phyloP scores from a whole-genome alignment of 2,329 filamentous ascomycete genomes.

The Colletotrichum falcatum region DNA sequence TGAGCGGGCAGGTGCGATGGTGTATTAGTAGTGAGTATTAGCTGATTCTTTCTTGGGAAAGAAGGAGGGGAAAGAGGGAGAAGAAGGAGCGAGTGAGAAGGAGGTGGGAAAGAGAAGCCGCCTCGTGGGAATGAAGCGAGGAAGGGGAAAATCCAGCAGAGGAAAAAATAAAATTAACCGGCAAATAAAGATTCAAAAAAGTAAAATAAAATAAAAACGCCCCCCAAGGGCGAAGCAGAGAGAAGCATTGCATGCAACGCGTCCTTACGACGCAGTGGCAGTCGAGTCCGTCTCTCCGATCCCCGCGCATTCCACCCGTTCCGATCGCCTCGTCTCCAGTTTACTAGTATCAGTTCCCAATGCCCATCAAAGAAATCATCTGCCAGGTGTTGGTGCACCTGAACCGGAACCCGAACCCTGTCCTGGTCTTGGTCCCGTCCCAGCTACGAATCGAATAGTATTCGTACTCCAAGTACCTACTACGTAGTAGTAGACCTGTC shows the following conservation, averaged over 20 bases:
- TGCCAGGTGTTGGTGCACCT: conserved; percentile 9
- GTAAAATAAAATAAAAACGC: background rate
- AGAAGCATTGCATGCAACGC: conserved; percentile 7
- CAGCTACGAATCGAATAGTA: too few species aligned
- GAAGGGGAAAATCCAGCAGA: background rate
- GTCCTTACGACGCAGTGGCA: conserved; percentile 14
- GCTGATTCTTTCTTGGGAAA: background rate
- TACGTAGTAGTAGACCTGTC: background rate
- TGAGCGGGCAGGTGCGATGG: background rate
- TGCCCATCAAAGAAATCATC: conserved; percentile 18
- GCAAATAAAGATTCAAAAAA: conserved; percentile 7
- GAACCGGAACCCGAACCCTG: conserved; percentile 8
- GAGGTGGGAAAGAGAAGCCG: background rate
- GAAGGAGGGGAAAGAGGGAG: background rate
- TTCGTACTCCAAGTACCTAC: too few species aligned
- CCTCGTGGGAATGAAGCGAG: background rate
- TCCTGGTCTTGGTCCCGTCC: background rate
- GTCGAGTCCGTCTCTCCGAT: conserved; percentile 16
- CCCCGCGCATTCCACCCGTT: conserved; percentile 40
- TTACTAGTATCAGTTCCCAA: too few species aligned
- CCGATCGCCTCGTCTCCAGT: conserved; percentile 32
- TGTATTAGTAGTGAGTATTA: conserved; percentile 1
- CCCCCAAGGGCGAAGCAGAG: background rate
- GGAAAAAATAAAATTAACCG: background rate
- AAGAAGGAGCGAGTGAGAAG: background rate